Conservation (phyloP, 148 eudicot species). For the Spergularia marina region DNA sequence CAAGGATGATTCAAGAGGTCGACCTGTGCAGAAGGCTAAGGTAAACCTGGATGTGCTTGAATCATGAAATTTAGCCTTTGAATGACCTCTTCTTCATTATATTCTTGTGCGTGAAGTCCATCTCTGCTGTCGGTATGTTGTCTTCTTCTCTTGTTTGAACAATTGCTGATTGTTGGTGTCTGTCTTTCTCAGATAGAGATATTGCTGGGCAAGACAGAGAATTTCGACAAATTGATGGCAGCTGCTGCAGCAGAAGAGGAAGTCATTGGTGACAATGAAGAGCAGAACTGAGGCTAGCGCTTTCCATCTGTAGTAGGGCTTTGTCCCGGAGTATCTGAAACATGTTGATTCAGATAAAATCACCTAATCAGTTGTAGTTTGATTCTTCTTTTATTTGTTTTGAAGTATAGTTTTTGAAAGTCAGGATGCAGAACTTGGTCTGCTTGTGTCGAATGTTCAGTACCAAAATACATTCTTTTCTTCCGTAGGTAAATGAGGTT, state of each 20-base stretch:
- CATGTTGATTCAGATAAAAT: background rate
- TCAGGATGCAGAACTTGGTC: background rate
- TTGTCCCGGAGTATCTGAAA: background rate
- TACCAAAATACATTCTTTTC: slow-evolving; percentile 4
- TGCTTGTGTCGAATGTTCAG: background rate
- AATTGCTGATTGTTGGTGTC: background rate
- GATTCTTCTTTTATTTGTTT: background rate
- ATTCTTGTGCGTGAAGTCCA: background rate
- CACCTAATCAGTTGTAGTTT: slow-evolving; percentile 4
- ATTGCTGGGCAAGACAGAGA: slow-evolving; percentile 56
- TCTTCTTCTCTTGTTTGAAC: background rate
- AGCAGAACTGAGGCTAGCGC: slow-evolving; percentile 17
- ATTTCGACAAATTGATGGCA: slow-evolving; percentile 69
- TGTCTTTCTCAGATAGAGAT: slow-evolving; percentile 60
- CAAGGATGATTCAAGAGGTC: slow-evolving; percentile 64
- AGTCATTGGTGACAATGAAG: slow-evolving; percentile 24
- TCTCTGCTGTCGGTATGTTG: background rate
- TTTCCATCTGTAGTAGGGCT: background rate
- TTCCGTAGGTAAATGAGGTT: background rate
- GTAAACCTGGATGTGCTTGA: slow-evolving; percentile 28
- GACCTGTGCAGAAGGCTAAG: slow-evolving; percentile 74
- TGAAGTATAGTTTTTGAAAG: background rate
- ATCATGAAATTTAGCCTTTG: background rate
- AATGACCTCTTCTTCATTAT: background rate
- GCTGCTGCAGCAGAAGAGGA: slow-evolving; percentile 41